Percentiles rank a stretch among this genome's conserved stretches.
Conservation (phyloP, 108 stramenopile species). For the Cyclotella sp. region DNA sequence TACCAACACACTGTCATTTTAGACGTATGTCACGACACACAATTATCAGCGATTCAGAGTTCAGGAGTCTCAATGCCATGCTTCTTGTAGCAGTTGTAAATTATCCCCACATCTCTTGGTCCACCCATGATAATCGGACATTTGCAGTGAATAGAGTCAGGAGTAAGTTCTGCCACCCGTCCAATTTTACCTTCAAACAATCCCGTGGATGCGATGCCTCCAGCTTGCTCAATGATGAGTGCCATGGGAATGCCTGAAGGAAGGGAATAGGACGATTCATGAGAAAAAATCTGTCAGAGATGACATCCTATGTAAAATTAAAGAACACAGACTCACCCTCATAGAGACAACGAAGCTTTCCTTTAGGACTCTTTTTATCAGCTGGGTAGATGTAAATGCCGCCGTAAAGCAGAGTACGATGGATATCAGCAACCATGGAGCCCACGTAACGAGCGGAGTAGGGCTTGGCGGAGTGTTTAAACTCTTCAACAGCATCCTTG, state of each 20-base stretch:
- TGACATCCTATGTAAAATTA: not conserved
- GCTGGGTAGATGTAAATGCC: slow-evolving; percentile 99
- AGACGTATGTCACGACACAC: no score
- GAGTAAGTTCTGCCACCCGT: slow-evolving; percentile 92
- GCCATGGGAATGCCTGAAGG: slow-evolving; percentile 97
- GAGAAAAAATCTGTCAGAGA: not conserved
- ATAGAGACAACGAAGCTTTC: slow-evolving; percentile 97
- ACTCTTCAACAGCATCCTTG: slow-evolving; percentile 85
- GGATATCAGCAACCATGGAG: slow-evolving; percentile 99
- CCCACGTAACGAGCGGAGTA: slow-evolving; percentile 97
- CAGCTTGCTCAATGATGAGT: slow-evolving; percentile 97
- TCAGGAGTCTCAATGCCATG: slow-evolving; percentile 71
- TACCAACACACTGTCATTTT: no score
- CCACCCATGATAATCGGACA: slow-evolving; percentile 98
- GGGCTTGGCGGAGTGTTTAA: slow-evolving; percentile 87
- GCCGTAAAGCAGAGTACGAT: slow-evolving; percentile 98
- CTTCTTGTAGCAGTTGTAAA: slow-evolving; percentile 83
- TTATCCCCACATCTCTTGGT: slow-evolving; percentile 87
- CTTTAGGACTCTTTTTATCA: slow-evolving; percentile 91
- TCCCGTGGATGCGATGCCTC: slow-evolving; percentile 96
- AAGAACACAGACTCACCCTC: slow-evolving; percentile 50
- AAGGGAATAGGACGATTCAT: not conserved
- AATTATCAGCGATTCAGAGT: slow-evolving; percentile 46
- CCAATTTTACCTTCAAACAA: slow-evolving; percentile 91
- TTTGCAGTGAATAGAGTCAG: slow-evolving; percentile 94